Evolutionary conservation across 768 basidiomycete genomes (phyloP), one percentile per base, ranked within the genome.

Genomic region (Lentinula detonsa): DNA sequence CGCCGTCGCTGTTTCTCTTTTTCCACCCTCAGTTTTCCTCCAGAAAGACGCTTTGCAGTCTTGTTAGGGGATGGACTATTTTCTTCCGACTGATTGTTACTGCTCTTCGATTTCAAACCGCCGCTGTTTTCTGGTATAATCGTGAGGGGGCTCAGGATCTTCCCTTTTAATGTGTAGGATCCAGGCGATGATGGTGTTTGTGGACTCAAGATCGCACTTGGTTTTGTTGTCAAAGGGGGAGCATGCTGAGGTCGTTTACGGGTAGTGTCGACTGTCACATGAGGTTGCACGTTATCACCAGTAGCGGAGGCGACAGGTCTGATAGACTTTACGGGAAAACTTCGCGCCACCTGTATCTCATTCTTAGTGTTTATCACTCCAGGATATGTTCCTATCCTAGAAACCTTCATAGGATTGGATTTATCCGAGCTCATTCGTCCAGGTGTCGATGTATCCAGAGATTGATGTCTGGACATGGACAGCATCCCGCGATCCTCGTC

Each of bases 1-100:
- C 59, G 50, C 39, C 59, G 16, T 39, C 50, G 40, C 7, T 37
- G 23, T 31, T n/a, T 60, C 50, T 60, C 59, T 52, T 52, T 60
- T 15, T 60, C 59, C 35, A 51, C 8, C 9, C 50, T 46, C 8
- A 40, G 8, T 15, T 42, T 42, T n/a, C 59, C 59, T 43, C 21
- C 48, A 21, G 59, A 60, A 52, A 46, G 50, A 23, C 59, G 59
- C 37, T 60, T 60, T 16, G 16, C n/a, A 5, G 45, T 59, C 6
- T 21, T 45, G 18, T 23, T 28, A 8, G 23, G 11, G 2, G 45
- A 31, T 16, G 35, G 2, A 28, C n/a, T 59, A 13, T 33, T 55
- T 39, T 56, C 57, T 23, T 46, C 57, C 11, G 34, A 48, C 23
- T 21, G 33, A 34, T 2, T 10, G 7, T 37, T 5, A 18, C 16